Evolutionary conservation across 495 filamentous ascomycete genomes (phyloP).

Genomic region (Xylaria castorea): DNA sequence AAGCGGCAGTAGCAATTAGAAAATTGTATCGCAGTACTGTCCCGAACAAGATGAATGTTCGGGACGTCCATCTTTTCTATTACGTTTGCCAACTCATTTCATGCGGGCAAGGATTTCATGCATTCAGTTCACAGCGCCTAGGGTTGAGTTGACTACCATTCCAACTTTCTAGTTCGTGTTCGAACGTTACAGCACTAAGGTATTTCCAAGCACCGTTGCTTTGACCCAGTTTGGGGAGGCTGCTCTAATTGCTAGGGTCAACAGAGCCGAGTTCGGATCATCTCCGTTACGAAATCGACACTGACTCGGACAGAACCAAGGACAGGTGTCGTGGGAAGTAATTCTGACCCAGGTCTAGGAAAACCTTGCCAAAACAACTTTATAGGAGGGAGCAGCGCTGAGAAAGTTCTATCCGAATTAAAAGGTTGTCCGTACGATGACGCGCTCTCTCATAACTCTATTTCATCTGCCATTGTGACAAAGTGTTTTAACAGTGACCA

Average conservation of each 20-base stretch:
- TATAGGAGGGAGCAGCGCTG: not conserved
- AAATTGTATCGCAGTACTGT: not conserved
- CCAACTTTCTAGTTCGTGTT: not conserved
- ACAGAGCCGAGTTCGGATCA: not conserved
- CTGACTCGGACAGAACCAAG: not conserved
- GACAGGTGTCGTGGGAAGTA: not conserved
- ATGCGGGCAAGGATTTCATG: conserved; percentile 15
- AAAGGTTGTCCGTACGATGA: not conserved
- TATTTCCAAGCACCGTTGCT: not conserved
- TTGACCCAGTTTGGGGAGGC: not conserved
- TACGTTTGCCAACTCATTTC: conserved; percentile 5
- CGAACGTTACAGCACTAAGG: not conserved
- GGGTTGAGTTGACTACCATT: not conserved
- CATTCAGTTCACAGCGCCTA: conserved; percentile 16
- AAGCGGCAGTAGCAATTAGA: not conserved
- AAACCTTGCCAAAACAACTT: not conserved
- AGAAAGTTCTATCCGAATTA: not conserved
- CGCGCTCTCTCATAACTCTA: not conserved
- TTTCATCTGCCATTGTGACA: not conserved
- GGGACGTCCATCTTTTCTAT: not conserved
- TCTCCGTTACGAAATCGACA: not conserved
- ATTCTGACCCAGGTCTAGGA: not conserved
- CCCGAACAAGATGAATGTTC: too few species aligned
- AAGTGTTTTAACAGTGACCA: not conserved
- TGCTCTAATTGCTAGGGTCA: not conserved